Conservation (phyloP, 805 yeast species). For the Lachancea nothofagi region DNA sequence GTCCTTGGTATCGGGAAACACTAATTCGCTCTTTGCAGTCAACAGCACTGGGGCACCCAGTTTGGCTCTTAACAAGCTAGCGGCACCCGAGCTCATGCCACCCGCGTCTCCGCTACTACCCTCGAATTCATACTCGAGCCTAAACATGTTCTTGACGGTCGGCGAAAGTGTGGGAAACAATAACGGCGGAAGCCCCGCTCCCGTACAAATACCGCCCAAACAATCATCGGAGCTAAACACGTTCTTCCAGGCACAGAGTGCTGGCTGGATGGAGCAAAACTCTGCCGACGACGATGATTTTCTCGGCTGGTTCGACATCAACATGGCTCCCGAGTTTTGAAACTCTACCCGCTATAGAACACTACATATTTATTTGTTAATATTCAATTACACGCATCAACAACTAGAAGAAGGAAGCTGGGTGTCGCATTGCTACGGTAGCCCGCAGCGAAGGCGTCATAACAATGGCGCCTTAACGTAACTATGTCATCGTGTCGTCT, state of each 20-base stretch:
- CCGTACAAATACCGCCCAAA: slow-evolving; percentile 5
- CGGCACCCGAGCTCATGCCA: slow-evolving; percentile 5
- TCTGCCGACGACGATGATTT: slow-evolving; percentile 60
- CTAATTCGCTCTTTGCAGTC: slow-evolving; percentile 18
- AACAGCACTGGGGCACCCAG: slow-evolving; percentile 17
- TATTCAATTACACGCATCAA: not conserved
- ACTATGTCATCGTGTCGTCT: not conserved
- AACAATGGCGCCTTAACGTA: too few species aligned
- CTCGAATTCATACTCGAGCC: slow-evolving; percentile 12
- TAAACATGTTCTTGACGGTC: slow-evolving; percentile 14
- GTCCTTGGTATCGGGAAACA: slow-evolving; percentile 9
- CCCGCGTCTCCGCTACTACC: slow-evolving; percentile 4
- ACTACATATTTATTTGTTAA: not conserved
- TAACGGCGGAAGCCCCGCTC: not conserved
- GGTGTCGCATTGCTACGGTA: not conserved
- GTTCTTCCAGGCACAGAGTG: slow-evolving; percentile 75
- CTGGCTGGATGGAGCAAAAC: slow-evolving; percentile 79
- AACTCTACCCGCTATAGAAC: not conserved
- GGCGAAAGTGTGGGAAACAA: not conserved
- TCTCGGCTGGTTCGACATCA: slow-evolving; percentile 88
- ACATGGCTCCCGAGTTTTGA: slow-evolving; percentile 56
- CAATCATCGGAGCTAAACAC: slow-evolving; percentile 38
- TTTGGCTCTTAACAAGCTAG: slow-evolving; percentile 14
- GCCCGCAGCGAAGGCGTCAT: not conserved
- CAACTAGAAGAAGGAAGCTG: not conserved